Evolutionary conservation across 768 basidiomycete species (phyloP).

Genomic region (Gelatoporia subvermispora): DNA sequence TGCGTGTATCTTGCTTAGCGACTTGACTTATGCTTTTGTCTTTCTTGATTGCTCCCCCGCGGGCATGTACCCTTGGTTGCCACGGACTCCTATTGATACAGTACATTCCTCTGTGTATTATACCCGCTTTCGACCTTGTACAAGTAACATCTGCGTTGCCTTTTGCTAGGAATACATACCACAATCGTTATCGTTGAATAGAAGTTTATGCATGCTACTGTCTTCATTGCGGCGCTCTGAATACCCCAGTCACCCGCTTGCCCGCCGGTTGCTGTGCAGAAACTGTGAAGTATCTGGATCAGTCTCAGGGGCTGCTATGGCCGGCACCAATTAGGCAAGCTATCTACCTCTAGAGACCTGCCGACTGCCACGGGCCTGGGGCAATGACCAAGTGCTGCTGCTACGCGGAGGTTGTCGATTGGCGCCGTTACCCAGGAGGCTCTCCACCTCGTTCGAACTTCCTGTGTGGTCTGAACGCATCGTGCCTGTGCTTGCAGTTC

Average conservation of each 20-base stretch:
- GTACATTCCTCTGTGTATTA: conserved; percentile 5
- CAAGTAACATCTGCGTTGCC: background rate
- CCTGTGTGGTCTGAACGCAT: conserved; percentile 34
- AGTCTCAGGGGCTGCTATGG: background rate
- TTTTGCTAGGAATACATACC: too few relatives aligned
- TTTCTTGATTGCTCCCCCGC: background rate
- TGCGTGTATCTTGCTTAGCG: conserved; percentile 3
- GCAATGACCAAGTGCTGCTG: conserved; percentile 5
- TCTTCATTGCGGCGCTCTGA: conserved; percentile 24
- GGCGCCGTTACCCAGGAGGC: conserved; percentile 37
- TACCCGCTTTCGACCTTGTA: conserved; percentile 4
- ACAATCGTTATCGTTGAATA: background rate
- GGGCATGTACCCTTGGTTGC: background rate
- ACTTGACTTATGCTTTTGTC: background rate
- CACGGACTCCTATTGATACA: background rate
- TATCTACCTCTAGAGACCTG: conserved; percentile 5
- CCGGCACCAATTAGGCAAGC: background rate
- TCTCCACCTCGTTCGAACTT: conserved; percentile 72
- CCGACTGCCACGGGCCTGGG: conserved; percentile 6
- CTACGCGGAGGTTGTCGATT: conserved; percentile 13
- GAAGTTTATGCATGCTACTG: background rate
- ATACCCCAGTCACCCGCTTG: conserved; percentile 36
- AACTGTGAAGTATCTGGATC: conserved; percentile 25
- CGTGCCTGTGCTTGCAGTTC: conserved; percentile 17
- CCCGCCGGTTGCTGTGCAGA: conserved; percentile 33